These are phyloP conservation scores for Triglochin maritima DNA, from an alignment of 106 monocot species.

Conservation along the genomic window DNA sequence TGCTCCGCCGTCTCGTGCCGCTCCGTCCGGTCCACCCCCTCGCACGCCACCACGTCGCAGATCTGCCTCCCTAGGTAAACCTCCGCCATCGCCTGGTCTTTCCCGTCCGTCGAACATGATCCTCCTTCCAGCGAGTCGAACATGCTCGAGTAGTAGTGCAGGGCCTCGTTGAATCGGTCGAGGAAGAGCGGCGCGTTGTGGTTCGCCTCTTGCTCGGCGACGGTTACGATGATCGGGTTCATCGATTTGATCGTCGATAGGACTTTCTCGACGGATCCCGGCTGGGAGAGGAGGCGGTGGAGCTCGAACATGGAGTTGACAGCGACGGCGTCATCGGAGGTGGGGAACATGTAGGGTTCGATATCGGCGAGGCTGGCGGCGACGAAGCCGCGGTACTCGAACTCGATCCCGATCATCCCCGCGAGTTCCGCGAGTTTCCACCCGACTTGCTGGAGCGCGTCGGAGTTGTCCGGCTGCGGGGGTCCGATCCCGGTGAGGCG, in stretches of 20 bases:
- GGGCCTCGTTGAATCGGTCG: conserved; percentile 65
- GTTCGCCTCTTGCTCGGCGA: conserved; percentile 84
- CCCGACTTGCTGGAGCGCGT: conserved; percentile 68
- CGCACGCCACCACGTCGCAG: conserved; percentile 79
- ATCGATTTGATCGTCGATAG: conserved; percentile 40
- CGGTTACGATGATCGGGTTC: conserved; percentile 60
- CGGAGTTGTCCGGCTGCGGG: conserved; percentile 61
- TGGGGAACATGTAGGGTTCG: conserved; percentile 53
- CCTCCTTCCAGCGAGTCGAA: conserved; percentile 83
- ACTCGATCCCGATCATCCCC: conserved; percentile 54
- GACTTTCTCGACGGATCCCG: conserved; percentile 56
- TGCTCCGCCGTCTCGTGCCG: conserved; percentile 63
- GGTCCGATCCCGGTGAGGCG: conserved; percentile 82
- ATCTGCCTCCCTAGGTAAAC: conserved; percentile 81
- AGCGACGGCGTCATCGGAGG: conserved; percentile 38
- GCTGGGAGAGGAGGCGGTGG: conserved; percentile 51
- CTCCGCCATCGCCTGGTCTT: conserved; percentile 66
- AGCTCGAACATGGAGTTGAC: conserved; percentile 84
- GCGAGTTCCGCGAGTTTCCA: conserved; percentile 88
- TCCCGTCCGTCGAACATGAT: conserved; percentile 4
- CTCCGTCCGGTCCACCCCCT: conserved; percentile 59
- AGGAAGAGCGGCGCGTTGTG: conserved; percentile 65
- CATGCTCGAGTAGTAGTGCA: conserved; percentile 97
- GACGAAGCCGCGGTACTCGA: conserved; percentile 64
- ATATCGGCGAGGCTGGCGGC: conserved; percentile 61